These are phyloP conservation scores for Coniella vitis DNA, from an alignment of 2,329 filamentous ascomycete species.

Conservation along the genomic window DNA sequence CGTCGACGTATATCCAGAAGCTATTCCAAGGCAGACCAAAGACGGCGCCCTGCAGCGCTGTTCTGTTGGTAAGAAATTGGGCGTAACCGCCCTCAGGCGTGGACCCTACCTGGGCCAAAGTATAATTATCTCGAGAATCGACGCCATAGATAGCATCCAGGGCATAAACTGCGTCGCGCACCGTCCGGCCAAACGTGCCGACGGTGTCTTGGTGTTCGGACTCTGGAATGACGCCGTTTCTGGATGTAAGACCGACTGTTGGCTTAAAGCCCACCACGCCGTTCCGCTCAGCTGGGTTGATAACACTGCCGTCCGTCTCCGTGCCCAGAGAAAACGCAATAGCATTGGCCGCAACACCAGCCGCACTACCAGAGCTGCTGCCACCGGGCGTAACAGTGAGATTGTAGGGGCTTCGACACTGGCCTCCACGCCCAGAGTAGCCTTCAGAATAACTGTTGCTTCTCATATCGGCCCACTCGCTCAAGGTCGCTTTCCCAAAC, in stretches of 20 bases:
- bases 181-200: constrained; percentile 59
- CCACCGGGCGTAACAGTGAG: constrained; percentile 62
- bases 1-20: constrained; percentile 59
- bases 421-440: constrained; percentile 54
- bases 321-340: constrained; percentile 58
- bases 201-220: constrained; percentile 62
- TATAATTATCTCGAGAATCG: constrained; percentile 61
- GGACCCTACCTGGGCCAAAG: constrained; percentile 45
- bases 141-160: constrained; percentile 63
- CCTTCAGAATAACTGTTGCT: constrained; percentile 61
- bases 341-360: constrained; percentile 54
- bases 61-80: constrained; percentile 46
- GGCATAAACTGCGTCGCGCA: constrained; percentile 60
- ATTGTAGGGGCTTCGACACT: constrained; percentile 61
- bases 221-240: constrained; percentile 58
- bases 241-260: constrained; percentile 58
- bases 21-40: constrained; percentile 68
- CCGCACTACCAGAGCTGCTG: constrained; percentile 59
- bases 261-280: constrained; percentile 56
- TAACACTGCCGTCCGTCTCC: constrained; percentile 64
- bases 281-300: constrained; percentile 54
- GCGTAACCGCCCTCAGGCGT: constrained; percentile 51
- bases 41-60: constrained; percentile 50
- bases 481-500: constrained; percentile 63
- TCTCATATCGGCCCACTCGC: constrained; percentile 71